phyloP scores from a whole-genome alignment of 225 moss, liverwort and hornwort genomes.

The Sphagnum contortum region DNA sequence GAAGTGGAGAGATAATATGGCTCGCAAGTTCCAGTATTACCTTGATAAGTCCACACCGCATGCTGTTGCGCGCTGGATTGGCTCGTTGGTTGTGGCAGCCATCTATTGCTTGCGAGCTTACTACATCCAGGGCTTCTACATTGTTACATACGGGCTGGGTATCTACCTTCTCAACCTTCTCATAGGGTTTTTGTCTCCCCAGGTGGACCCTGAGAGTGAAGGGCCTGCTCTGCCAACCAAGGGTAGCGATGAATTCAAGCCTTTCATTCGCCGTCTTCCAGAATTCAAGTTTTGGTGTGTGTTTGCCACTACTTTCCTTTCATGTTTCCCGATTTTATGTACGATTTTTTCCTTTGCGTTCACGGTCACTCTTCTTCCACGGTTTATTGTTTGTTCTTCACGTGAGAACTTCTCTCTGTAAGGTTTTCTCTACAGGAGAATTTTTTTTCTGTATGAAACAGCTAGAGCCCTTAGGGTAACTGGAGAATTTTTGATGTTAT shows the following conservation, averaged over 20 bases:
- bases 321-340: no score
- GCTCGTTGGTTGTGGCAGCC: slow-evolving; percentile 70
- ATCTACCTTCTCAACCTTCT: slow-evolving; percentile 96
- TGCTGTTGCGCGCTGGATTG: slow-evolving; percentile 84
- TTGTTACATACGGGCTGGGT: slow-evolving; percentile 95
- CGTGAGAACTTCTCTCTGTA: no score
- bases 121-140: slow-evolving; percentile 96
- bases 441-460: no score
- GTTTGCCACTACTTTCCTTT: no score
- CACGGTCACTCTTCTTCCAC: no score
- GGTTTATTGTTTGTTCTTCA: no score
- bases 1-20: slow-evolving; percentile 80
- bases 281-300: slow-evolving; percentile 96
- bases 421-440: no score
- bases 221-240: slow-evolving; percentile 94
- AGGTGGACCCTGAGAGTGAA: slow-evolving; percentile 97
- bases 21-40: slow-evolving; percentile 88
- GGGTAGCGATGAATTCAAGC: slow-evolving; percentile 98
- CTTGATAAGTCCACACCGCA: slow-evolving; percentile 99
- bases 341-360: no score
- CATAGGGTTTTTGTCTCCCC: slow-evolving; percentile 94
- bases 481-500: no score
- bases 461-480: no score
- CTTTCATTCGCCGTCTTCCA: slow-evolving; percentile 98
- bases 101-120: slow-evolving; percentile 97